Conservation (phyloP, 306 rosid genomes). For the Pyrus bretschneideri region DNA sequence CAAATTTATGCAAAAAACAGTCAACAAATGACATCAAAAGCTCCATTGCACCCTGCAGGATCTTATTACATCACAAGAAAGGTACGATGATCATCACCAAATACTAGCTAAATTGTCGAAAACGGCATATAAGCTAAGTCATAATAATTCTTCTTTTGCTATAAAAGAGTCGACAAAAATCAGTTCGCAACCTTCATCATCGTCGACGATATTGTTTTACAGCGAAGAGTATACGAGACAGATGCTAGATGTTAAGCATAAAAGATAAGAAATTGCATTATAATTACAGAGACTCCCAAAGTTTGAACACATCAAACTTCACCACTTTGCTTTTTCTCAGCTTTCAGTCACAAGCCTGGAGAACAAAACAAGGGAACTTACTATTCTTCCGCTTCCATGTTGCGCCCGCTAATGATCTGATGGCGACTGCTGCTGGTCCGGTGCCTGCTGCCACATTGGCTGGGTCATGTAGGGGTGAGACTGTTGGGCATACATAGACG, state of each 20-base stretch:
- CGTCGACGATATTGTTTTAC: neutral
- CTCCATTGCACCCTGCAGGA: too few species aligned
- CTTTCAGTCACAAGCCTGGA: too few species aligned
- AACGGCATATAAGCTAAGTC: neutral
- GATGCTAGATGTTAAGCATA: neutral
- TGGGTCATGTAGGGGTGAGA: conserved; percentile 46
- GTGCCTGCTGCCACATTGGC: conserved; percentile 51
- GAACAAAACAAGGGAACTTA: conserved; percentile 13
- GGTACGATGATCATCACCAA: too few species aligned
- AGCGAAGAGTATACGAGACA: neutral
- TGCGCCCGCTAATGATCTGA: conserved; percentile 40
- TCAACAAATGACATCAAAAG: too few species aligned
- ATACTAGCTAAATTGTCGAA: too few species aligned
- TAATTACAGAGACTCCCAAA: neutral
- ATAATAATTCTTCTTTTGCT: neutral
- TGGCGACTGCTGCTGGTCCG: conserved; percentile 42
- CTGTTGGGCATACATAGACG: conserved; percentile 41
- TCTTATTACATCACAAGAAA: too few species aligned
- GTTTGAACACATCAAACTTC: conserved; percentile 8
- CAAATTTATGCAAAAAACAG: too few species aligned
- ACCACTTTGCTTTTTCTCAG: too few species aligned
- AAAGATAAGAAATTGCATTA: neutral
- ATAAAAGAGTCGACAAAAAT: neutral
- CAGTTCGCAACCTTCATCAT: neutral
- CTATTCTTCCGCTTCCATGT: conserved; percentile 15